Evolutionary conservation across 768 basidiomycete genomes (phyloP).

Genomic region (Pholiota microspora): DNA sequence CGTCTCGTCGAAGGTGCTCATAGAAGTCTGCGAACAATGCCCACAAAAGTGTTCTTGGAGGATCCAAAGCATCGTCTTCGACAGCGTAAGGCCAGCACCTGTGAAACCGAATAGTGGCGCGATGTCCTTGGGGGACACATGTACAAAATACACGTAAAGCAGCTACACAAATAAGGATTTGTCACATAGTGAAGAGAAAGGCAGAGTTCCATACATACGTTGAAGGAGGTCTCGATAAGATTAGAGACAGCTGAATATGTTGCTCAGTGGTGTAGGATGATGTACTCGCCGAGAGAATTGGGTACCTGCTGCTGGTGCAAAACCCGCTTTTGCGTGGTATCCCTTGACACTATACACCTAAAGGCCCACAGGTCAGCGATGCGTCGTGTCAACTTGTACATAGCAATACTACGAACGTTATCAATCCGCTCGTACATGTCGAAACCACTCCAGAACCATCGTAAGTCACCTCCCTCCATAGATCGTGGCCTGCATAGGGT

Average conservation of each 20-base stretch:
- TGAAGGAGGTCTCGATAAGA: constrained; percentile 67
- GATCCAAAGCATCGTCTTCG: constrained; percentile 75
- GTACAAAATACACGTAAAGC: constrained; percentile 62
- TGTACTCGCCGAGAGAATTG: not conserved
- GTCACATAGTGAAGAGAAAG: constrained; percentile 1
- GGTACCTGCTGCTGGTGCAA: constrained; percentile 74
- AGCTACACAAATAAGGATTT: constrained; percentile 22
- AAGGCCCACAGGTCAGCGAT: constrained; percentile 4
- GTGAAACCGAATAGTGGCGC: constrained; percentile 76
- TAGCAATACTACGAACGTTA: constrained; percentile 19
- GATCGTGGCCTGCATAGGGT: constrained; percentile 37
- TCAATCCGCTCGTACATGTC: constrained; percentile 59
- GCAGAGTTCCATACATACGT: constrained; percentile 32
- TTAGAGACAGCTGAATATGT: constrained; percentile 60
- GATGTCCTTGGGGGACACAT: constrained; percentile 43
- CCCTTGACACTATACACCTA: constrained; percentile 74
- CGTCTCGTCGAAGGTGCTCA: constrained; percentile 45
- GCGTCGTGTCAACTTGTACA: too few species aligned
- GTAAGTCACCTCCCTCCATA: constrained; percentile 67
- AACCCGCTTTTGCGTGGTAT: constrained; percentile 61
- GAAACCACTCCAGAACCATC: constrained; percentile 84
- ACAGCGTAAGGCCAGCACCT: constrained; percentile 66
- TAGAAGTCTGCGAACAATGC: constrained; percentile 61
- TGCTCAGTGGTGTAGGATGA: constrained; percentile 5
- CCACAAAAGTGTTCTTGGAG: constrained; percentile 71